Percentiles rank a stretch among this genome's conserved stretches.
These are phyloP conservation scores for Cicer cuneatum DNA, from an alignment of 306 rosid species.

Conservation along the genomic window DNA sequence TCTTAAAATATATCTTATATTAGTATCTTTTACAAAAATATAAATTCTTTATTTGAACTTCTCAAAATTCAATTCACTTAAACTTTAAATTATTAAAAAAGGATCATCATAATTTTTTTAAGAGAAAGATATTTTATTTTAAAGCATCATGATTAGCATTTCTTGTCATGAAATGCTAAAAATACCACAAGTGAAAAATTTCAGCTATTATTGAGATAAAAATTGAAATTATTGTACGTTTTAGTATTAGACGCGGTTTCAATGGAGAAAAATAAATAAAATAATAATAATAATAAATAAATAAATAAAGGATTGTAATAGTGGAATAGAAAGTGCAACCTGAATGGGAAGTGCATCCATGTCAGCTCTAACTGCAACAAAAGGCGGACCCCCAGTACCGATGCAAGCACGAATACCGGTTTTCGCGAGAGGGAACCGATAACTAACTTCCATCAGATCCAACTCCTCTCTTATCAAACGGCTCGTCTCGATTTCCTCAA, in stretches of 20 bases:
- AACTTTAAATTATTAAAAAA: not conserved
- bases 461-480: constrained; percentile 68
- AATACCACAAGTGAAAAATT: too few relatives aligned
- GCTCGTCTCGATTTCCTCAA: constrained; percentile 87
- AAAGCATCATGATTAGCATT: too few relatives aligned
- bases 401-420: constrained; percentile 90
- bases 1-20: not conserved
- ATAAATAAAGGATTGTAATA: not conserved
- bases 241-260: not conserved
- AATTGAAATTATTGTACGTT: not conserved
- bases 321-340: constrained; percentile 45
- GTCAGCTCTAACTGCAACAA: constrained; percentile 93
- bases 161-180: too few relatives aligned
- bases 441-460: constrained; percentile 76
- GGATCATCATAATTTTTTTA: not conserved
- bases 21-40: too few relatives aligned
- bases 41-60: accelerated
- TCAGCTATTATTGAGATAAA: too few relatives aligned
- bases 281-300: not conserved
- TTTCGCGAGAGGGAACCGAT: constrained; percentile 68
- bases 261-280: not conserved
- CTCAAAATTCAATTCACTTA: not conserved
- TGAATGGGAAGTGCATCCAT: constrained; percentile 99
- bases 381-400: constrained; percentile 92
- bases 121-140: not conserved